These are phyloP conservation scores for Coemansia sp. DNA, from an alignment of 192 early-diverging fungal genomes.

Conservation along the genomic window DNA sequence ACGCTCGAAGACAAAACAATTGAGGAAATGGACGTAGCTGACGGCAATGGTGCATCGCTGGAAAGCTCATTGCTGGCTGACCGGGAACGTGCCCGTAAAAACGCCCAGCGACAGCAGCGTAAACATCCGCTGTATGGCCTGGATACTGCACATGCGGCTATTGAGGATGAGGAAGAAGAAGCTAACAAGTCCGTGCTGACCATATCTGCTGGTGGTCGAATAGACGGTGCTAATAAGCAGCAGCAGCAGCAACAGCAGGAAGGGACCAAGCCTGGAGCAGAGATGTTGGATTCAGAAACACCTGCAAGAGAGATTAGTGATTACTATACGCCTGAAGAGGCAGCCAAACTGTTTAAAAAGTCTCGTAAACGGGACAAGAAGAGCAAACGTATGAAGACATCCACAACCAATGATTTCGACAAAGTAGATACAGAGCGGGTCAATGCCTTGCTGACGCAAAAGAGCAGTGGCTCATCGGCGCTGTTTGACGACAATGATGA, in stretches of 20 bases:
- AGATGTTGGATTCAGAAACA: not conserved
- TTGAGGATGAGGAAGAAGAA: slow-evolving; percentile 70
- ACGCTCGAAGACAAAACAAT: slow-evolving; percentile 83
- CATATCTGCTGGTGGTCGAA: too few relatives aligned
- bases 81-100: slow-evolving; percentile 62
- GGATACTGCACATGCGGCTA: slow-evolving; percentile 57
- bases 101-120: slow-evolving; percentile 71
- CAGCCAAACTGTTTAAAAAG: slow-evolving; percentile 75
- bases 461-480: slow-evolving; percentile 34
- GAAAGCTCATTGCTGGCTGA: slow-evolving; percentile 69
- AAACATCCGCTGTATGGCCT: slow-evolving; percentile 32
- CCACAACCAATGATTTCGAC: slow-evolving; percentile 18
- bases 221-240: too few relatives aligned
- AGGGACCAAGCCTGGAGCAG: slow-evolving; percentile 52
- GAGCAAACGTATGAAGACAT: slow-evolving; percentile 13
- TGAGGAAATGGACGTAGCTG: slow-evolving; percentile 52
- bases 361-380: slow-evolving; percentile 52
- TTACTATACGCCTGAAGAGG: slow-evolving; percentile 88
- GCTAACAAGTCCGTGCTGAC: too few relatives aligned
- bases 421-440: slow-evolving; percentile 24
- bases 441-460: slow-evolving; percentile 13
- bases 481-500: slow-evolving; percentile 84
- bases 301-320: slow-evolving; percentile 56
- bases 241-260: slow-evolving; percentile 45
- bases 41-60: slow-evolving; percentile 66